Conservation (phyloP, 2,329 filamentous ascomycete species). For the Pyricularia sp. region DNA sequence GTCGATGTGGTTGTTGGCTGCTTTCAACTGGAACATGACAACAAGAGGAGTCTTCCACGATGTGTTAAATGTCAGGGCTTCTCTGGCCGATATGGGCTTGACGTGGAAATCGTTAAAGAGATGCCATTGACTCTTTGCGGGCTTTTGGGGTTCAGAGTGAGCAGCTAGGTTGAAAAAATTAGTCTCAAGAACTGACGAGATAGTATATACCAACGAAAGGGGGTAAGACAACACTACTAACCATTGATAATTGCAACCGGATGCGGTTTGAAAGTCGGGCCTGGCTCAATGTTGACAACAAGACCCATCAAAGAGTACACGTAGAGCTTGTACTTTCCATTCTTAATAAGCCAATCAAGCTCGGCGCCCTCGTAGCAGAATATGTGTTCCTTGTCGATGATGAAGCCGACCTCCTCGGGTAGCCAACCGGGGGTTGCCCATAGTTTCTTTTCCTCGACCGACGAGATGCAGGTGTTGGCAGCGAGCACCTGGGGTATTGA, state of each 20-base stretch:
- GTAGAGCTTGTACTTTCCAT: conserved; percentile 65
- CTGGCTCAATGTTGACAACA: conserved; percentile 79
- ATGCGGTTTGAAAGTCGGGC: conserved; percentile 75
- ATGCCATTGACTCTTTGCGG: conserved; percentile 68
- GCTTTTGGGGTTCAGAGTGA: conserved; percentile 47
- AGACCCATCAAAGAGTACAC: conserved; percentile 88
- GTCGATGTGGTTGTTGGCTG: conserved; percentile 70
- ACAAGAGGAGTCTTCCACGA: conserved; percentile 89
- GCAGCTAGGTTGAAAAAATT: conserved; percentile 32
- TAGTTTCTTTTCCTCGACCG: conserved; percentile 59
- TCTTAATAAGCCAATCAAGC: conserved; percentile 63
- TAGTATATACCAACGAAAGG: neutral
- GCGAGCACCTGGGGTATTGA: conserved; percentile 75
- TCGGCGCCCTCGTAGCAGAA: conserved; percentile 93
- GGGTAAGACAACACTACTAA: conserved; percentile 18
- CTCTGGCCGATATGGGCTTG: conserved; percentile 61
- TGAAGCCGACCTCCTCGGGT: conserved; percentile 85
- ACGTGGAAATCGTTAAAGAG: conserved; percentile 97
- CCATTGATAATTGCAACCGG: conserved; percentile 85
- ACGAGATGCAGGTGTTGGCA: conserved; percentile 62
- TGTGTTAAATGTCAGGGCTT: conserved; percentile 80
- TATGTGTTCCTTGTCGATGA: conserved; percentile 74
- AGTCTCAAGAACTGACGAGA: neutral
- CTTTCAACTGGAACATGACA: conserved; percentile 72
- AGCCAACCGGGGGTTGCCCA: conserved; percentile 89